phyloP scores from a whole-genome alignment of 495 filamentous ascomycete genomes.

The Glutinoglossum americanum region DNA sequence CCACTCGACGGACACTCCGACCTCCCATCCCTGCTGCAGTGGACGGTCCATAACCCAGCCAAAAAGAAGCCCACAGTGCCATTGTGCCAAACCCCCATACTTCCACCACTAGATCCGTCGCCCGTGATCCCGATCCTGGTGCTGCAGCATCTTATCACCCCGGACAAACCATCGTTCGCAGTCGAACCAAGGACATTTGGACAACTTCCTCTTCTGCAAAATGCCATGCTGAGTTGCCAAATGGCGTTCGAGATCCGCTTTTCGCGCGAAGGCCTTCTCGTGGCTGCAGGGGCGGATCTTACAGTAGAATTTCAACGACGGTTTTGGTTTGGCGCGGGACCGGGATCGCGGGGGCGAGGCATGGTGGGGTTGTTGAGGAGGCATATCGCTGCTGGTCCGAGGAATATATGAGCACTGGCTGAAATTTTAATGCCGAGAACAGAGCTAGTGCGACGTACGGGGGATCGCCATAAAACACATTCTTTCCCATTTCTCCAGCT shows the following conservation, averaged over 20 bases:
- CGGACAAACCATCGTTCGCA: too few species aligned
- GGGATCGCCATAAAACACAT: neutral
- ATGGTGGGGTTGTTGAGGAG: neutral
- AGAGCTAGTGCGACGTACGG: neutral
- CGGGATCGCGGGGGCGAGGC: neutral
- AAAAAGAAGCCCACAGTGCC: too few species aligned
- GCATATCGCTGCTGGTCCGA: neutral
- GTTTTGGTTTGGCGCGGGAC: neutral
- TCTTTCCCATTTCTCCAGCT: neutral
- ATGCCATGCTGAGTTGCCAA: too few species aligned
- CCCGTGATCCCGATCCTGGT: too few species aligned
- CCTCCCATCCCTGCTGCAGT: too few species aligned
- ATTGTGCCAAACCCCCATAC: too few species aligned
- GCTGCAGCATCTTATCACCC: too few species aligned
- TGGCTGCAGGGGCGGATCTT: neutral
- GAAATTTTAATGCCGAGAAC: neutral
- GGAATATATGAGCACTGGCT: neutral
- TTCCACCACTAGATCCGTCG: too few species aligned
- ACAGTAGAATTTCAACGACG: neutral
- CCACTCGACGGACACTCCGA: too few species aligned
- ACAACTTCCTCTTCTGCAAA: too few species aligned
- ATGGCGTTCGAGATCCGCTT: neutral
- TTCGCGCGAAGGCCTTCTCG: neutral
- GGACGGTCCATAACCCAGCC: too few species aligned
- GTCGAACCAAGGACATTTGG: too few species aligned